phyloP scores from a whole-genome alignment of 1,284 basidiomycete species.

The Fistulinella staudtii region DNA sequence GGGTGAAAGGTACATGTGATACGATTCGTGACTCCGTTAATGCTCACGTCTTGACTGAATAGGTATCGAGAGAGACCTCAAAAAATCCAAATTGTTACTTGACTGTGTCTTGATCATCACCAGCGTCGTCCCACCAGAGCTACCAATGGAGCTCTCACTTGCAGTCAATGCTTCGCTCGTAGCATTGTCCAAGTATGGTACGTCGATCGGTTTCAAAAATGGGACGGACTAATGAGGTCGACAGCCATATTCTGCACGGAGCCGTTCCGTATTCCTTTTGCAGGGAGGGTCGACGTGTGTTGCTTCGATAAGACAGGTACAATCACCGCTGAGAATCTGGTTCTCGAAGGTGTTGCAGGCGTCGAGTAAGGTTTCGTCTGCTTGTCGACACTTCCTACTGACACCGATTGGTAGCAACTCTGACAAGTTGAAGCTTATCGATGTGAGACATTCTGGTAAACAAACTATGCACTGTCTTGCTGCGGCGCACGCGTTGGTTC shows the following conservation, averaged over 20 bases:
- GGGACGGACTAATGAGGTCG: not conserved
- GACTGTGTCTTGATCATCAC: slow-evolving; percentile 95
- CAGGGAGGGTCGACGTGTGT: slow-evolving; percentile 92
- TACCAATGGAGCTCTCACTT: slow-evolving; percentile 93
- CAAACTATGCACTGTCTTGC: slow-evolving; percentile 89
- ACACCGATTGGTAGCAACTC: slow-evolving; percentile 38
- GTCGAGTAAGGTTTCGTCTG: slow-evolving; percentile 58
- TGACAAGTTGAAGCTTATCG: slow-evolving; percentile 66
- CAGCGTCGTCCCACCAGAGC: slow-evolving; percentile 91
- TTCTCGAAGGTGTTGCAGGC: slow-evolving; percentile 88
- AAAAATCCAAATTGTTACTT: slow-evolving; percentile 88
- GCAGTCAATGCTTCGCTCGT: slow-evolving; percentile 94
- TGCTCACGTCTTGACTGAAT: slow-evolving; percentile 4
- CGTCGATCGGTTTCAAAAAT: slow-evolving; percentile 12
- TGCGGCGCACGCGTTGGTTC: slow-evolving; percentile 91
- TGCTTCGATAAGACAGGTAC: slow-evolving; percentile 99
- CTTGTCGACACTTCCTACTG: slow-evolving; percentile 4
- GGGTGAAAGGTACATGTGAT: slow-evolving; percentile 74
- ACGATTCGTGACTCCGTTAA: not conserved
- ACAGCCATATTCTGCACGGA: slow-evolving; percentile 96
- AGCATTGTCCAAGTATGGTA: slow-evolving; percentile 88
- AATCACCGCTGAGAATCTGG: slow-evolving; percentile 92
- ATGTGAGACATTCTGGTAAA: slow-evolving; percentile 71
- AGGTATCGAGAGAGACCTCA: slow-evolving; percentile 84
- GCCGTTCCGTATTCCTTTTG: slow-evolving; percentile 92